A percentile compares a stretch with the other conserved stretches of the same genome.
Conservation (phyloP, 1,284 basidiomycete genomes). For the Cerioporus squamosus region DNA sequence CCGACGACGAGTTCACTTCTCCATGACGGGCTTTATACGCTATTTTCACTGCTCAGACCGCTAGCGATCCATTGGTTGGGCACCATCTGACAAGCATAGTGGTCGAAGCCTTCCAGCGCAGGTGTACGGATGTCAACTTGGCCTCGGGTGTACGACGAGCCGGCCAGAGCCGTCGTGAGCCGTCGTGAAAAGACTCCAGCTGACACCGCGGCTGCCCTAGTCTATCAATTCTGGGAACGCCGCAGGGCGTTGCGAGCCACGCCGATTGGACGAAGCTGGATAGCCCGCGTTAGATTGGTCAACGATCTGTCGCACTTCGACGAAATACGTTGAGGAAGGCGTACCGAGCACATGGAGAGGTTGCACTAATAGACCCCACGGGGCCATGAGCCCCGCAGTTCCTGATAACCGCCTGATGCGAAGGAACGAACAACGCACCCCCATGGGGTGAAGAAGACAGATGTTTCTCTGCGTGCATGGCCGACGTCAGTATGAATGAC, state of each 20-base stretch:
- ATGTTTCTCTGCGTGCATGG: background rate
- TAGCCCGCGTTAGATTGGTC: background rate
- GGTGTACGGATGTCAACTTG: too few relatives aligned
- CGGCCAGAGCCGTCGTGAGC: too few relatives aligned
- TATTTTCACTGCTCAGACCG: too few relatives aligned
- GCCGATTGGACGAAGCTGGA: too few relatives aligned
- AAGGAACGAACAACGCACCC: background rate
- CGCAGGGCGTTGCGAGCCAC: too few relatives aligned
- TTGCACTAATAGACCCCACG: conserved; percentile 10
- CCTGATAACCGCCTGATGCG: conserved; percentile 10
- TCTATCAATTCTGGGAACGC: background rate
- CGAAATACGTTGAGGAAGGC: conserved; percentile 1
- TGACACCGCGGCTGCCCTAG: background rate
- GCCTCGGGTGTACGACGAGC: too few relatives aligned
- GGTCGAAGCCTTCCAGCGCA: too few relatives aligned
- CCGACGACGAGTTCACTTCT: background rate
- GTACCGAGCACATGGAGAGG: conserved; percentile 12
- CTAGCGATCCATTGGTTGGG: too few relatives aligned
- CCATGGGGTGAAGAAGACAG: background rate
- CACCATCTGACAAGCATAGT: too few relatives aligned
- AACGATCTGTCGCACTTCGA: background rate
- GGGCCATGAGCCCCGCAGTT: background rate
- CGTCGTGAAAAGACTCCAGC: too few relatives aligned
- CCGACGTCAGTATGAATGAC: background rate
- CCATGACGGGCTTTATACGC: background rate